phyloP scores from a whole-genome alignment of 345 rosid genomes.

The Syzygium oleosum region DNA sequence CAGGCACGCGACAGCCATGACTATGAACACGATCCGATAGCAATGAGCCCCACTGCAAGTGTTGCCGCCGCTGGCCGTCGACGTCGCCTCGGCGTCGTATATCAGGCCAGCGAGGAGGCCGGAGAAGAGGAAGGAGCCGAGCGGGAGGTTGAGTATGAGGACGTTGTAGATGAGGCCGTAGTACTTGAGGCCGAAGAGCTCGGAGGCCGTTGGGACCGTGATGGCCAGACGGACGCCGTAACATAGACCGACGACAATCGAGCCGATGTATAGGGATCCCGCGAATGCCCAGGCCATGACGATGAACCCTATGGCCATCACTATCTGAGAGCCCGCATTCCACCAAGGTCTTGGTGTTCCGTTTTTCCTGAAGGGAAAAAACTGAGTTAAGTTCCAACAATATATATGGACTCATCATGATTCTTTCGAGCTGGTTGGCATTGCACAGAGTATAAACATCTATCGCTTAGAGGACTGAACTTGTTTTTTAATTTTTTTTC shows the following conservation, averaged over 20 bases:
- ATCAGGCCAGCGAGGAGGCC: slow-evolving; percentile 82
- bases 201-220: slow-evolving; percentile 86
- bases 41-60: slow-evolving; percentile 90
- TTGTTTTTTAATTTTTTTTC: background rate
- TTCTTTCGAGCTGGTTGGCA: background rate
- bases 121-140: slow-evolving; percentile 90
- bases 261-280: slow-evolving; percentile 75
- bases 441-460: background rate
- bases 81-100: slow-evolving; percentile 73
- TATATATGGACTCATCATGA: background rate
- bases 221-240: slow-evolving; percentile 89
- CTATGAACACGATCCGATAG: slow-evolving; percentile 60
- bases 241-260: slow-evolving; percentile 77
- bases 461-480: background rate
- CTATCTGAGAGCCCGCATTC: slow-evolving; percentile 87
- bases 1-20: slow-evolving; percentile 60
- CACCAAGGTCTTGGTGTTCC: slow-evolving; percentile 91
- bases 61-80: slow-evolving; percentile 71
- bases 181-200: slow-evolving; percentile 87
- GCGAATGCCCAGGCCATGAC: slow-evolving; percentile 76
- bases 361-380: slow-evolving; percentile 38
- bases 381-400: background rate
- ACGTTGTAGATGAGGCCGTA: slow-evolving; percentile 86
- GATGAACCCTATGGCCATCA: slow-evolving; percentile 78
- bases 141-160: slow-evolving; percentile 82